Conservation (phyloP, 306 rosid genomes). For the Casuarina equisetifolia region DNA sequence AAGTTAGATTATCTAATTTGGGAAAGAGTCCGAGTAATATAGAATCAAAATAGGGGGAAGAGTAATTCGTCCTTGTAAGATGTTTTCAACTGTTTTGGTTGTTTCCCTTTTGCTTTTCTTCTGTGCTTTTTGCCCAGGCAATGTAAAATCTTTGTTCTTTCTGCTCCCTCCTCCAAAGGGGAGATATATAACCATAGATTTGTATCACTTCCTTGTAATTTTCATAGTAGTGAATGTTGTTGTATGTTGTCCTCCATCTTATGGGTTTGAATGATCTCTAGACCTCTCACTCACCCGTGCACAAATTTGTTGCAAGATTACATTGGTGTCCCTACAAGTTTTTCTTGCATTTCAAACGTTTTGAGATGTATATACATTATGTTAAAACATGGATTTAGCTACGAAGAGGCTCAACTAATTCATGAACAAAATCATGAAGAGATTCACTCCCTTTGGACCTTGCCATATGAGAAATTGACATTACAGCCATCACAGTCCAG, state of each 20-base stretch:
- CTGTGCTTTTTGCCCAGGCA: constrained; percentile 27
- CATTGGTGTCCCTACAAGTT: neutral
- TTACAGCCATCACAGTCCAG: neutral
- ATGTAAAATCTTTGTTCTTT: constrained; percentile 37
- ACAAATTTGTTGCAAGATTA: neutral
- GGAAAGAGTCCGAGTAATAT: constrained; percentile 71
- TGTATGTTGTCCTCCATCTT: neutral
- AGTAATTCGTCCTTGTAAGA: constrained; percentile 20
- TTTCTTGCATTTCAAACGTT: neutral
- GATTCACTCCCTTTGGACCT: neutral
- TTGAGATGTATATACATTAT: no score
- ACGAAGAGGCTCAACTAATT: neutral
- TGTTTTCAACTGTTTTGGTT: constrained; percentile 26
- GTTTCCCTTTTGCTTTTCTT: constrained; percentile 27
- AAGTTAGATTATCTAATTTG: constrained; percentile 45
- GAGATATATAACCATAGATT: constrained; percentile 24
- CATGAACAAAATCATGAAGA: neutral
- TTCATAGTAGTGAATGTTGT: constrained; percentile 20
- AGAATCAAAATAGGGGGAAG: constrained; percentile 36
- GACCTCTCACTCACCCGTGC: neutral
- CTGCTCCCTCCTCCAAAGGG: constrained; percentile 13
- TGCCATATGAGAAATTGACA: no score
- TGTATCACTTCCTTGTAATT: constrained; percentile 32
- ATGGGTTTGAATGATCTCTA: neutral
- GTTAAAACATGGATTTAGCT: neutral